Evolutionary conservation across 257 asterid genomes (phyloP).

Genomic region (Linaria vulgaris): DNA sequence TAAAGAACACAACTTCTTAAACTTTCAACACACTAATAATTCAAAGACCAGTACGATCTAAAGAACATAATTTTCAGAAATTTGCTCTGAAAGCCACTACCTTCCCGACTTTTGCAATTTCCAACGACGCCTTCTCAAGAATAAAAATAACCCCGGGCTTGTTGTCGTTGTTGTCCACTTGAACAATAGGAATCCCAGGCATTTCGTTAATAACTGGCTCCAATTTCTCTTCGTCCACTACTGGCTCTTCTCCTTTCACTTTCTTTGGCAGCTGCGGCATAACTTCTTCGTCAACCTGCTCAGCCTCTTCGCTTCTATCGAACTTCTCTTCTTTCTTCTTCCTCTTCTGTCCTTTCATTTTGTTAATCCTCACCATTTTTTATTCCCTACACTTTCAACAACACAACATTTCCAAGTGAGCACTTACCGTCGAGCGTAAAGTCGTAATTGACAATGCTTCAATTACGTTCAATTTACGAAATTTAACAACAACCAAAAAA

Average conservation of each 20-base stretch:
- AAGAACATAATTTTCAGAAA: background rate
- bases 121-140: slow-evolving; percentile 85
- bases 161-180: slow-evolving; percentile 23
- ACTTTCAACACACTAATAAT: too few species aligned
- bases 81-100: slow-evolving; percentile 35
- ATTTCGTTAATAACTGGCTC: slow-evolving; percentile 40
- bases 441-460: too few species aligned
- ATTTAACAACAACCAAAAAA: too few species aligned
- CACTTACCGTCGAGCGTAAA: too few species aligned
- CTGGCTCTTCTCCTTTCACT: slow-evolving; percentile 30
- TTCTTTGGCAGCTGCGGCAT: slow-evolving; percentile 6
- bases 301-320: slow-evolving; percentile 36
- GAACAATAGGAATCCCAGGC: slow-evolving; percentile 67
- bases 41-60: background rate
- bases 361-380: slow-evolving; percentile 44
- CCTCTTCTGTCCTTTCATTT: slow-evolving; percentile 59
- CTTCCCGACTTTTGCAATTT: slow-evolving; percentile 92
- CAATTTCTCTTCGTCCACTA: slow-evolving; percentile 35
- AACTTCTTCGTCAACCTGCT: slow-evolving; percentile 17
- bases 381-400: too few species aligned
- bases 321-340: slow-evolving; percentile 49
- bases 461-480: too few species aligned
- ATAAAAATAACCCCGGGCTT: slow-evolving; percentile 71
- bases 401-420: too few species aligned
- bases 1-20: background rate